Evolutionary conservation across 352 stramenopile species (phyloP).

Genomic region (Peronosclerospora sorghi): DNA sequence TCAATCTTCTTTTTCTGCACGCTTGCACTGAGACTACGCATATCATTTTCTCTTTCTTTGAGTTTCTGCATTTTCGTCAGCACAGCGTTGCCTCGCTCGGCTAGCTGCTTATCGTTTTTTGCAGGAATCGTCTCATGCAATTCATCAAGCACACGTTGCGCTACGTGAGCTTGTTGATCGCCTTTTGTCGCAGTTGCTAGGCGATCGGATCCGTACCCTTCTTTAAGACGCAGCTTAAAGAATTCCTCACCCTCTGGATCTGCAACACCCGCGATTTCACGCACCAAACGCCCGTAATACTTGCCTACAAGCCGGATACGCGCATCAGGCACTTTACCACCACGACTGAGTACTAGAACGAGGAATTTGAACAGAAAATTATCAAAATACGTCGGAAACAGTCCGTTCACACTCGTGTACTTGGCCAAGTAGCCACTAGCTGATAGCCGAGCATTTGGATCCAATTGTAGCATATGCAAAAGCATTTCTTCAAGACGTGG

Average conservation of each 20-base stretch:
- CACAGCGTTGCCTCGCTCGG: slow-evolving; percentile 21
- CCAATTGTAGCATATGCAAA: slow-evolving; percentile 90
- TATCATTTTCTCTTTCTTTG: slow-evolving; percentile 63
- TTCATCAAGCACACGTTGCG: slow-evolving; percentile 65
- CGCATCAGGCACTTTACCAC: slow-evolving; percentile 84
- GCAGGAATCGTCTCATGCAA: slow-evolving; percentile 33
- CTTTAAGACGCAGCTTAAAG: slow-evolving; percentile 77
- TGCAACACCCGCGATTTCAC: slow-evolving; percentile 84
- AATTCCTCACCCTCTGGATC: slow-evolving; percentile 86
- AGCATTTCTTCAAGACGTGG: slow-evolving; percentile 82
- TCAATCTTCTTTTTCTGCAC: slow-evolving; percentile 81
- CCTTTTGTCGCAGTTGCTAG: slow-evolving; percentile 29
- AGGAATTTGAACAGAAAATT: slow-evolving; percentile 87
- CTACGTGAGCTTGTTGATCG: slow-evolving; percentile 44
- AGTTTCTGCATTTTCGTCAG: slow-evolving; percentile 40
- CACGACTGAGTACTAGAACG: slow-evolving; percentile 64
- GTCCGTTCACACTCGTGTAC: slow-evolving; percentile 46
- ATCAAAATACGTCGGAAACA: slow-evolving; percentile 84
- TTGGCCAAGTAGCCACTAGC: slow-evolving; percentile 85
- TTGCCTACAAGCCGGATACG: slow-evolving; percentile 88
- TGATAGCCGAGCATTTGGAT: slow-evolving; percentile 79
- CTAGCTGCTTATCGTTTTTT: slow-evolving; percentile 32
- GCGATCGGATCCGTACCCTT: slow-evolving; percentile 73
- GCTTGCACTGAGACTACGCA: slow-evolving; percentile 53
- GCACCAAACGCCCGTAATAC: slow-evolving; percentile 87